A percentile compares a stretch with the other conserved stretches of the same genome.
phyloP scores from a whole-genome alignment of 208 protist species.

The Wallacemonas sp. region DNA sequence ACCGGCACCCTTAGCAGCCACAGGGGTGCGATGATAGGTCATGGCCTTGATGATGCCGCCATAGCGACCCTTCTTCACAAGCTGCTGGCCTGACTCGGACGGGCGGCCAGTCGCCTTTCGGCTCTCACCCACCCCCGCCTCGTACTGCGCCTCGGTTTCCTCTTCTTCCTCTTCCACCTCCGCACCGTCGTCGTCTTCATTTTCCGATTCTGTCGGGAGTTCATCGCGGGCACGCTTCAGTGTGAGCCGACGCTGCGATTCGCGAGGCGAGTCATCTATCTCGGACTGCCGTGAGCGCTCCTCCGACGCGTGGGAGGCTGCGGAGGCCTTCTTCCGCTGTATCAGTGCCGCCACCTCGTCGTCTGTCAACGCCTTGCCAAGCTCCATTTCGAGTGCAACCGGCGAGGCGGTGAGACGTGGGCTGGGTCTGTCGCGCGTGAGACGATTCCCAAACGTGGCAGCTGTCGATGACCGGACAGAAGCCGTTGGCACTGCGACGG shows the following conservation, averaged over 20 bases:
- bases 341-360: conserved; percentile 29
- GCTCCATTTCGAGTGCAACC: conserved; percentile 1
- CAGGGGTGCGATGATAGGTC: conserved; percentile 20
- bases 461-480: neutral
- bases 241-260: neutral
- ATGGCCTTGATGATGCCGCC: conserved; percentile 57
- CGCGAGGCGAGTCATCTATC: neutral
- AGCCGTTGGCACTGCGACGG: neutral
- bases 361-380: conserved; percentile 31
- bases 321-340: neutral
- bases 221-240: conserved; percentile 29
- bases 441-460: too few species aligned
- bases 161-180: too few species aligned
- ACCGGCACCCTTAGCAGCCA: neutral
- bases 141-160: too few species aligned
- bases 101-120: too few species aligned
- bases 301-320: too few species aligned
- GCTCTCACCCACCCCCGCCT: too few species aligned
- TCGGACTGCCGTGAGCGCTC: too few species aligned
- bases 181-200: conserved; percentile 22
- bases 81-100: too few species aligned
- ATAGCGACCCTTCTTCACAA: conserved; percentile 30
- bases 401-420: conserved; percentile 4
- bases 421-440: neutral
- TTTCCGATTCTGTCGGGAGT: conserved; percentile 27